phyloP scores from a whole-genome alignment of 495 filamentous ascomycete species.

The Terfezia claveryi region DNA sequence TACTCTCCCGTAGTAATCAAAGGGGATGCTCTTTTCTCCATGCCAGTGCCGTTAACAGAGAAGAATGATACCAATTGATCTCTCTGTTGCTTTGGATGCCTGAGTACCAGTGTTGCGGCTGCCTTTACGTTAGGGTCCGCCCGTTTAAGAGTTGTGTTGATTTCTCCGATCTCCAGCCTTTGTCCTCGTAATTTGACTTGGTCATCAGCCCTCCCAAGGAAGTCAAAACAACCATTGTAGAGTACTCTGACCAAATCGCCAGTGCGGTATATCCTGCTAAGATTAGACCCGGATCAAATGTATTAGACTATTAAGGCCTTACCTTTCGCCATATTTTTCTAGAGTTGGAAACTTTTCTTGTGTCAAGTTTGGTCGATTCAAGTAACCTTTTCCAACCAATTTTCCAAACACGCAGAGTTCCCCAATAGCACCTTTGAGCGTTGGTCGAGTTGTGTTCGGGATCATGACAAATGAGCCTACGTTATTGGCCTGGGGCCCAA shows the following conservation, averaged over 20 bases:
- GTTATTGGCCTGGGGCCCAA: slow-evolving; percentile 62
- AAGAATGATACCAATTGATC: slow-evolving; percentile 52
- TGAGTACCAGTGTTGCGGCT: slow-evolving; percentile 43
- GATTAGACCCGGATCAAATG: not conserved
- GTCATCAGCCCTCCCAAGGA: slow-evolving; percentile 53
- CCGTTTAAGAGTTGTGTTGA: slow-evolving; percentile 41
- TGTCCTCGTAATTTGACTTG: slow-evolving; percentile 65
- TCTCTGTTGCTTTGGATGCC: slow-evolving; percentile 37
- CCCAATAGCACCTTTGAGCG: slow-evolving; percentile 57
- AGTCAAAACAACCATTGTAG: slow-evolving; percentile 47
- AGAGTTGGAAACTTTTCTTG: slow-evolving; percentile 38
- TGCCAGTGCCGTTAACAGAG: slow-evolving; percentile 15
- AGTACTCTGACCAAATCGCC: slow-evolving; percentile 57
- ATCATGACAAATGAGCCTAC: slow-evolving; percentile 62
- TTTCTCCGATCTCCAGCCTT: slow-evolving; percentile 55
- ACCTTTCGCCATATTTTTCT: slow-evolving; percentile 24
- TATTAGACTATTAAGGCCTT: not conserved
- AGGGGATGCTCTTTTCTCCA: not conserved
- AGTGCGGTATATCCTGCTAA: slow-evolving; percentile 39
- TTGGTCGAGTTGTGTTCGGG: slow-evolving; percentile 42
- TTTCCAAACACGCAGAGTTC: slow-evolving; percentile 75
- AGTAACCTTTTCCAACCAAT: slow-evolving; percentile 70
- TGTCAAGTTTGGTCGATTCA: slow-evolving; percentile 52
- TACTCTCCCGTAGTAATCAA: slow-evolving; percentile 5
- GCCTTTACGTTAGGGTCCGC: slow-evolving; percentile 27